Base-by-base conservation (phyloP, 2,329 filamentous ascomycete species). In the Cryphonectria parasitica region DNA sequence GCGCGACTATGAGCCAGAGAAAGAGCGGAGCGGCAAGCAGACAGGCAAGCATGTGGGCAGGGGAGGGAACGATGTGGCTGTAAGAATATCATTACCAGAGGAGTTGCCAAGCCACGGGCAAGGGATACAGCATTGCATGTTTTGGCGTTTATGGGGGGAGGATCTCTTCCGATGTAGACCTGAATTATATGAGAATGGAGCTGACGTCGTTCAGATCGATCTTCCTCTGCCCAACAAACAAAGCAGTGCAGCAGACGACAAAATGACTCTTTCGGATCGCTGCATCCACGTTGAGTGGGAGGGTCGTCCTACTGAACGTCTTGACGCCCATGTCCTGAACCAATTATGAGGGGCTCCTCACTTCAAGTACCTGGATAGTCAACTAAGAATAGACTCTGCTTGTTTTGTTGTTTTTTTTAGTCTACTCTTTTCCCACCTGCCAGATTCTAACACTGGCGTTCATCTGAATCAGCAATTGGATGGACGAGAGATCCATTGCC, bases 181-280 rank as follows among this genome's bases (percentile, higher is more conserved):
- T 66, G 64, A 43, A 58, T 66, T 72, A 54, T 72, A 70, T 25
- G 66, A 72, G 60, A 68, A 73, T 73, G 63, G 61, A 73, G 72
- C 25, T 69, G 69, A 69, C 65, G 52, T 28, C 56, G 39, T 45
- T 67, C 65, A 67, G 65, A 60, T 45, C 39, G 13, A 31, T 34
- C 22, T 8, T 31, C n/a, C 41, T 10, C 2, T 62, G 34, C 31
- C 36, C n/a, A 43, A 17, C 61, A 45, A 34, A 31, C 39, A 64
- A 22, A 45, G 3, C 36, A 28, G 39, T 41, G 61, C 39, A 64
- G 61, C 61, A 64, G 61, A 64, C 8, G 58, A 36, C 31, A 6
- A 34, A n/a, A 8, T 36, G 4, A 10, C 19, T 4, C 15, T n/a
- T 7, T n/a, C 58, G 17, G 11, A 39, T n/a, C 58, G 22, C 28